Conservation (phyloP, 805 yeast genomes). For the Lachancea mirantina region DNA sequence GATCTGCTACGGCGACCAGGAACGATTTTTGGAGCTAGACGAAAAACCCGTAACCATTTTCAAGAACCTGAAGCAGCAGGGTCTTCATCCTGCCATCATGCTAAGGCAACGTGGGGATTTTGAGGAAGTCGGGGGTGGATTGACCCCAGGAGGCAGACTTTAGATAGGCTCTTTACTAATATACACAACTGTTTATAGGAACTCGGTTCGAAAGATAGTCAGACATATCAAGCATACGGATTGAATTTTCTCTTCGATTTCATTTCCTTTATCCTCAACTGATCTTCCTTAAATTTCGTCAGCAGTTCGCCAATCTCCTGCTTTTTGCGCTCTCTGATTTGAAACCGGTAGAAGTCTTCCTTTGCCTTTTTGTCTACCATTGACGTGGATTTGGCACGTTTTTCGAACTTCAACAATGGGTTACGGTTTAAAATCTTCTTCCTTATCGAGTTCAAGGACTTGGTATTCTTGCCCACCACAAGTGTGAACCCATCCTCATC, state of each 20-base stretch:
- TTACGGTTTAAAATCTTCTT: conserved; percentile 29
- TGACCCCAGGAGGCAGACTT: conserved; percentile 15
- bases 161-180: conserved; percentile 4
- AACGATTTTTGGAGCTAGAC: conserved; percentile 69
- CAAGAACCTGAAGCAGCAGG: conserved; percentile 76
- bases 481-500: conserved; percentile 93
- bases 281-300: conserved; percentile 81
- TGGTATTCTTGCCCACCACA: conserved; percentile 82
- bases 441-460: conserved; percentile 46
- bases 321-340: conserved; percentile 88
- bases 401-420: conserved; percentile 29
- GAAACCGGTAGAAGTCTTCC: conserved; percentile 91
- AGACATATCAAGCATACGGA: conserved; percentile 52
- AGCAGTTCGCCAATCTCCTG: conserved; percentile 84
- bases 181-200: background rate
- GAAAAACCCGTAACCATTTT: conserved; percentile 86
- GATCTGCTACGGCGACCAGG: conserved; percentile 86
- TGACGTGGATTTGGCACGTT: conserved; percentile 14
- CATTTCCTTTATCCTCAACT: conserved; percentile 72
- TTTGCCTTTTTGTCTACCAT: conserved; percentile 64
- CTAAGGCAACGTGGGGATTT: conserved; percentile 69
- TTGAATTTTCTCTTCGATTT: conserved; percentile 75
- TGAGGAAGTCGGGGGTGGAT: conserved; percentile 22
- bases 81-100: conserved; percentile 89
- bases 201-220: background rate